A percentile compares a stretch with the other conserved stretches of the same genome.
Conservation (phyloP, 2,329 filamentous ascomycete species). For the Pleoardoris graminearum region DNA sequence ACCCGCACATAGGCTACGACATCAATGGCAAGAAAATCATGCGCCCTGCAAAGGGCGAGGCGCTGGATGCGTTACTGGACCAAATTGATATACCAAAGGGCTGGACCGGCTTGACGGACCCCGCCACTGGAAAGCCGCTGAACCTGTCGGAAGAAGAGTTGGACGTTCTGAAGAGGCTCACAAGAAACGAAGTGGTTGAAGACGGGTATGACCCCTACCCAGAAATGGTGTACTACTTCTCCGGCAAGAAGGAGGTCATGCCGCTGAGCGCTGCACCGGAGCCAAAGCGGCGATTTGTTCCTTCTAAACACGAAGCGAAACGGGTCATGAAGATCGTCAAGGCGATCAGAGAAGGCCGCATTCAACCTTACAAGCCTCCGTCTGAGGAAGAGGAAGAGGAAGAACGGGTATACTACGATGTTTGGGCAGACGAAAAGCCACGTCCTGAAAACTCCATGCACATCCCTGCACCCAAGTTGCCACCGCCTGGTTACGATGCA, state of each 20-base stretch:
- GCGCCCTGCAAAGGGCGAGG: slow-evolving; percentile 91
- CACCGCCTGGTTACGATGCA: slow-evolving; percentile 91
- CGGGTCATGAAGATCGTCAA: slow-evolving; percentile 96
- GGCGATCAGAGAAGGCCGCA: slow-evolving; percentile 91
- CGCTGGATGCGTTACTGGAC: slow-evolving; percentile 88
- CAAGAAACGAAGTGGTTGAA: slow-evolving; percentile 83
- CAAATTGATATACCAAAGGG: slow-evolving; percentile 97
- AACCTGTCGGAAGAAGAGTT: slow-evolving; percentile 86
- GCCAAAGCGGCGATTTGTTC: slow-evolving; percentile 91
- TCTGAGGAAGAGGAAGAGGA: slow-evolving; percentile 73
- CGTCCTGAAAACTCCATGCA: slow-evolving; percentile 88
- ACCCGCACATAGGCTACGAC: slow-evolving; percentile 97
- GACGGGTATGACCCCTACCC: slow-evolving; percentile 94
- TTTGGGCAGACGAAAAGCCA: slow-evolving; percentile 92
- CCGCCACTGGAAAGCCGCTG: slow-evolving; percentile 88
- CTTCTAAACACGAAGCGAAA: slow-evolving; percentile 96
- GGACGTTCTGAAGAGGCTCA: slow-evolving; percentile 83
- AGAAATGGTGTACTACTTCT: slow-evolving; percentile 92
- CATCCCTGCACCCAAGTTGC: slow-evolving; percentile 88
- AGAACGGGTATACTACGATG: slow-evolving; percentile 76
- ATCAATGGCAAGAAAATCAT: slow-evolving; percentile 99
- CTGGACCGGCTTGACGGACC: slow-evolving; percentile 95
- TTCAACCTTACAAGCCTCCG: slow-evolving; percentile 83
- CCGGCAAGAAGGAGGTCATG: slow-evolving; percentile 88
- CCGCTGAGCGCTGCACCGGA: slow-evolving; percentile 92